Evolutionary conservation across 192 early-diverging fungal genomes (phyloP), one percentile per base, ranked within the genome.

Genomic region (Rhizoclosmatium globosum): DNA sequence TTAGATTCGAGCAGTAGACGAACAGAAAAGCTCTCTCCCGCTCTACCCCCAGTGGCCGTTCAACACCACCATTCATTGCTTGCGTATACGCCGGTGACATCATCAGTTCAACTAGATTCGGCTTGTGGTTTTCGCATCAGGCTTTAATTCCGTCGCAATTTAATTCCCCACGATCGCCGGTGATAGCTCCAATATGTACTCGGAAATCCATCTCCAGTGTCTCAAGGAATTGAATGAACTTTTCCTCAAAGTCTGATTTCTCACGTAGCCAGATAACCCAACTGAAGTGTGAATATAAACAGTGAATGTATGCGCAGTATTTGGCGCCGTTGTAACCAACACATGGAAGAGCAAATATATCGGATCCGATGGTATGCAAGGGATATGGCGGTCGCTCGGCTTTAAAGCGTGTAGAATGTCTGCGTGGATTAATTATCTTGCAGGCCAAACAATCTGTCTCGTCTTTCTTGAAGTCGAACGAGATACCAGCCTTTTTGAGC

Each of bases 101-200:
- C 21, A 6, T 4, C 7, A 62, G 60, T 62, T 31, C 9, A 23
- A 62, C 21, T 62, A 21, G 4, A 62, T 50, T 50, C 15, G 60
- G 60, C 17, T 38, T 23, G 4, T 62, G 60, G 31, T 23, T 50
- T 17, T 4, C n/a, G 21, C 60, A 62, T 4, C 6, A 62, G 6
- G 4, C 60, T 23, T 62, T 23, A 38, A 62, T 31, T 62, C 21
- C 31, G 3, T 17, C 4, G 4, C n/a, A 31, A 4, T 62, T 17
- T 62, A 62, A 62, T 62, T 62, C 60, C 4, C 60, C 60, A 6
- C 60, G n/a, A 62, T 62, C 60, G 4, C 60, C 60, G n/a, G n/a
- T n/a, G n/a, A n/a, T n/a, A n/a, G n/a, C n/a, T n/a, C n/a, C n/a
- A n/a, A n/a, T n/a, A n/a, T n/a, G n/a, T n/a, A n/a, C n/a, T n/a